A percentile compares a stretch with the other conserved stretches of the same genome.
Evolutionary conservation across 2,329 filamentous ascomycete species (phyloP).

Genomic region (Epichloe coenophiala): DNA sequence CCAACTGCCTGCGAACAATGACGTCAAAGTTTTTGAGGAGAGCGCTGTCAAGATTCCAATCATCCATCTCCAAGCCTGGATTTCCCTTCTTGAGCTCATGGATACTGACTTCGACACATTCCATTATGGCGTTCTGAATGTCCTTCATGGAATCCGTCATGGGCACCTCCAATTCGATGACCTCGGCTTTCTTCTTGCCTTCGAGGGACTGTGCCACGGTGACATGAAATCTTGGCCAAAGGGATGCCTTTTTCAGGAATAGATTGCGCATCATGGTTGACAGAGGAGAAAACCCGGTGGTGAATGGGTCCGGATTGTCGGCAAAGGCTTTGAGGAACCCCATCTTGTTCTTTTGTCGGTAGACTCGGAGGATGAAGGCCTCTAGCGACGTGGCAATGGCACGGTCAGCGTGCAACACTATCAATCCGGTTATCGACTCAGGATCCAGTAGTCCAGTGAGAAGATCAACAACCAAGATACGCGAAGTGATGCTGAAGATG

Average conservation of each 20-base stretch:
- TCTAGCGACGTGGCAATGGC: conserved; percentile 78
- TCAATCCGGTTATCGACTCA: conserved; percentile 71
- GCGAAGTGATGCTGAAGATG: conserved; percentile 89
- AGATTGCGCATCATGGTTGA: conserved; percentile 80
- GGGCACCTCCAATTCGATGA: conserved; percentile 88
- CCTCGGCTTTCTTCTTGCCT: conserved; percentile 85
- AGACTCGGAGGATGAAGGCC: conserved; percentile 89
- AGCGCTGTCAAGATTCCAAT: conserved; percentile 95
- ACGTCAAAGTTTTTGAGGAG: conserved; percentile 86
- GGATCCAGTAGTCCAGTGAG: conserved; percentile 72
- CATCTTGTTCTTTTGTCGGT: conserved; percentile 82
- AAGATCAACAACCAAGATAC: conserved; percentile 88
- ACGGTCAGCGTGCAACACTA: conserved; percentile 80
- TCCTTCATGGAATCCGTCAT: conserved; percentile 92
- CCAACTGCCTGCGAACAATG: conserved; percentile 75
- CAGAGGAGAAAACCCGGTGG: conserved; percentile 74
- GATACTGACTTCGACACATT: conserved; percentile 92
- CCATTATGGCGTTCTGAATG: conserved; percentile 87
- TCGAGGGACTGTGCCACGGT: conserved; percentile 81
- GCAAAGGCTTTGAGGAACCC: conserved; percentile 96
- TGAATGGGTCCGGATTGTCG: conserved; percentile 83
- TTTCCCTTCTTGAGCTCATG: conserved; percentile 88
- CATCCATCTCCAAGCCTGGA: conserved; percentile 81
- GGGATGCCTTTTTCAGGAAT: conserved; percentile 73
- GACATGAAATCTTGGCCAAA: conserved; percentile 91